A percentile compares a stretch with the other conserved stretches of the same genome.
These are phyloP conservation scores for Marasmius fiardii DNA, from an alignment of 1,284 basidiomycete genomes.

Conservation along the genomic window DNA sequence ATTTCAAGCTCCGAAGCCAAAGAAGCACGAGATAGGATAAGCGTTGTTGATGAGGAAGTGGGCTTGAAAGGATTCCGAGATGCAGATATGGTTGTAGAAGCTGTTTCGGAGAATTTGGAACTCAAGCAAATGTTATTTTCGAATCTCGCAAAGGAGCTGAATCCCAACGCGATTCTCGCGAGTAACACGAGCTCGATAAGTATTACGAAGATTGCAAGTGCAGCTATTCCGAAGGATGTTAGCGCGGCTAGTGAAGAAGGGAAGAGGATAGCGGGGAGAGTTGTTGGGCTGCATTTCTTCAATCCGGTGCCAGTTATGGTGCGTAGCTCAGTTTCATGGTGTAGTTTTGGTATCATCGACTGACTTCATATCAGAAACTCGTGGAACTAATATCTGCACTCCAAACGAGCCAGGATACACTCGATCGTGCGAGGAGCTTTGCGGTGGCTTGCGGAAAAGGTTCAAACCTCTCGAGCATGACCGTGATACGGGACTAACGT, in stretches of 20 bases:
- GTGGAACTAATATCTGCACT: constrained; percentile 92
- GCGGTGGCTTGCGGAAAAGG: constrained; percentile 91
- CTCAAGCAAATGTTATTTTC: constrained; percentile 83
- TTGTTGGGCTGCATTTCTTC: constrained; percentile 92
- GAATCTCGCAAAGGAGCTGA: constrained; percentile 64
- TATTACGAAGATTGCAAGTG: constrained; percentile 89
- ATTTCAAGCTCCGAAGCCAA: constrained; percentile 74
- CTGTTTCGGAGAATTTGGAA: constrained; percentile 83
- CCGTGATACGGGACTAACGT: constrained; percentile 4
- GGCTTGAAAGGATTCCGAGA: constrained; percentile 59
- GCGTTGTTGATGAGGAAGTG: constrained; percentile 40
- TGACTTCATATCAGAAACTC: constrained; percentile 59
- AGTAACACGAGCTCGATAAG: constrained; percentile 95
- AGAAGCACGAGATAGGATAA: constrained; percentile 67
- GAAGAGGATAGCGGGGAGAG: constrained; percentile 59
- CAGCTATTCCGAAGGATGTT: constrained; percentile 59
- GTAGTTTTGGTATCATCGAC: too few relatives aligned
- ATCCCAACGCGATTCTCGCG: constrained; percentile 80
- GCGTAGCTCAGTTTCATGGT: constrained; percentile 18
- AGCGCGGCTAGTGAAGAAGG: constrained; percentile 60
- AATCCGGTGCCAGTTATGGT: constrained; percentile 96
- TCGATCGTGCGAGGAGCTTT: constrained; percentile 79
- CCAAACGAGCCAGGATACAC: constrained; percentile 80
- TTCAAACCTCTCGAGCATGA: constrained; percentile 24
- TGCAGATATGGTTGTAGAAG: constrained; percentile 92